A percentile compares a stretch with the other conserved stretches of the same genome.
Evolutionary conservation across 345 rosid species (phyloP).

Genomic region (Limnanthes douglasii): DNA sequence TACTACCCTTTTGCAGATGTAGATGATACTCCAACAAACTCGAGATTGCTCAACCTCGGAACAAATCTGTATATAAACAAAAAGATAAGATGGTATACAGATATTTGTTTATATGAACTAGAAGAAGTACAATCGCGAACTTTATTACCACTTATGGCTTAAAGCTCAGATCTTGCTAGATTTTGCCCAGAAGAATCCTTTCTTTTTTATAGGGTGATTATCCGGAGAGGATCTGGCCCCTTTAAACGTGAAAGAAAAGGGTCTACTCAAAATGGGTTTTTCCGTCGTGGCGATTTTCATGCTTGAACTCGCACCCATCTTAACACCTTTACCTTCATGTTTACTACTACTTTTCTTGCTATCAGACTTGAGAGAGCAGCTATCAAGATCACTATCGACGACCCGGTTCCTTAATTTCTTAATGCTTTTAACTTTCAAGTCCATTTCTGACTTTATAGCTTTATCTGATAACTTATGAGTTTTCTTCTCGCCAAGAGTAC

Average conservation of each 20-base stretch:
- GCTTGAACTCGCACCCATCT: conserved; percentile 50
- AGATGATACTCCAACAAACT: too few relatives aligned
- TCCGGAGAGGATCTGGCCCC: conserved; percentile 30
- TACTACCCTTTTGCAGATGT: too few relatives aligned
- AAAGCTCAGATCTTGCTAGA: conserved; percentile 55
- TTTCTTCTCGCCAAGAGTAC: conserved; percentile 80
- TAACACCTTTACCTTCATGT: conserved; percentile 38
- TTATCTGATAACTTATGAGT: conserved; percentile 59
- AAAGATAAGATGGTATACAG: too few relatives aligned
- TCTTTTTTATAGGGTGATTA: conserved; percentile 37
- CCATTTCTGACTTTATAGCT: conserved; percentile 68
- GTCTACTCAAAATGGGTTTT: conserved; percentile 59
- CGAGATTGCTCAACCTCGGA: too few relatives aligned
- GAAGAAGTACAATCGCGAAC: too few relatives aligned
- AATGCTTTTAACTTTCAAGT: conserved; percentile 41
- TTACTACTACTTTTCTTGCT: conserved; percentile 17
- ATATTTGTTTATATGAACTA: too few relatives aligned
- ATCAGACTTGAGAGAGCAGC: conserved; percentile 25
- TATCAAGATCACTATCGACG: conserved; percentile 43
- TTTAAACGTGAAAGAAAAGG: conserved; percentile 71
- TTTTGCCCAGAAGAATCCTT: conserved; percentile 82
- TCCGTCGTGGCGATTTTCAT: conserved; percentile 29
- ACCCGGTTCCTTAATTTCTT: conserved; percentile 57
- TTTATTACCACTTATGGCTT: too few relatives aligned
- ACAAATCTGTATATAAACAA: too few relatives aligned